phyloP scores from a whole-genome alignment of 2,329 filamentous ascomycete genomes.

The Aureobasidium pullulans region DNA sequence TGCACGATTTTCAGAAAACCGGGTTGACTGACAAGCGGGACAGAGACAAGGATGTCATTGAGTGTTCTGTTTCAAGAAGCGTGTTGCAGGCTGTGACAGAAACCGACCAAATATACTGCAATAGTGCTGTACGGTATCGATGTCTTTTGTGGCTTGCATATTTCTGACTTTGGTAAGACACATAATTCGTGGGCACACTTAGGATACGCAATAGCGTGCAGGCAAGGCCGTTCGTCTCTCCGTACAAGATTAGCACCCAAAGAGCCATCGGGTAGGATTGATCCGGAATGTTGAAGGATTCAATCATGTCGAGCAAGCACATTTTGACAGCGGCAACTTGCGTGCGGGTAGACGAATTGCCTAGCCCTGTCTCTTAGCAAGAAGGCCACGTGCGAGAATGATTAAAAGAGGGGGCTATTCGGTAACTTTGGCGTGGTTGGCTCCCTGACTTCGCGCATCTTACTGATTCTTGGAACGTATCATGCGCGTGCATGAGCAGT shows the following conservation, averaged over 20 bases:
- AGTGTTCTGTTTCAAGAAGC: slow-evolving; percentile 7
- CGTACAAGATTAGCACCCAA: neutral
- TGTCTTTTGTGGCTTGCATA: slow-evolving; percentile 4
- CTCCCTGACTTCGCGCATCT: neutral
- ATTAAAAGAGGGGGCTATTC: neutral
- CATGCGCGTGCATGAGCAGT: neutral
- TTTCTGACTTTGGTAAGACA: neutral
- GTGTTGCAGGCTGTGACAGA: slow-evolving; percentile 6
- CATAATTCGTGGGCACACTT: neutral
- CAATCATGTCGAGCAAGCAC: neutral
- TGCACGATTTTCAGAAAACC: neutral
- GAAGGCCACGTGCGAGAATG: slow-evolving; percentile 4
- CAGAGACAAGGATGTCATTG: neutral
- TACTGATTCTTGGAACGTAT: neutral
- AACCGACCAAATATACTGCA: neutral
- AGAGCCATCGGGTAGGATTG: neutral
- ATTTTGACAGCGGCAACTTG: slow-evolving; percentile 12
- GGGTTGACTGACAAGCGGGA: neutral
- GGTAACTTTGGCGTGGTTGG: neutral
- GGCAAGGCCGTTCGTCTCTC: neutral
- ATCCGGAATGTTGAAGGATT: neutral
- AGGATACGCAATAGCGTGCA: neutral
- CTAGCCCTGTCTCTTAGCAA: neutral
- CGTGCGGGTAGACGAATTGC: neutral
- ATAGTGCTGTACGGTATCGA: neutral